Base-by-base conservation (phyloP, 257 asterid species). In the Solanum sitiens region DNA sequence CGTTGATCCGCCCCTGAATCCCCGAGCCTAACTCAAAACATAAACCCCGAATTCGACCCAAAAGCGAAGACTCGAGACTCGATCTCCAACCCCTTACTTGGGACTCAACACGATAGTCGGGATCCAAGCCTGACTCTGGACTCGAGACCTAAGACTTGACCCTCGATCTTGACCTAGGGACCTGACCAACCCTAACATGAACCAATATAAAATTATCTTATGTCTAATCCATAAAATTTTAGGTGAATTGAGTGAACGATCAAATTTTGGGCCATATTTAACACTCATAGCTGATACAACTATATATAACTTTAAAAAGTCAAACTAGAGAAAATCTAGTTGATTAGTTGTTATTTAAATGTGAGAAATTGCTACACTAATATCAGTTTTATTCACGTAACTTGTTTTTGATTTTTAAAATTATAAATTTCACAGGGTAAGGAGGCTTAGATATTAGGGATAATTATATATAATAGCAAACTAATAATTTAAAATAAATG, bases 201-300 rank as follows among this genome's bases (percentile, higher is more conserved):
- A 53, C 0, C 61, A 53, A 53, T 53, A 16, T 16, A 53, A 65
- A 65, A 65, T n/a, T 10, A 65, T 65, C 33, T 65, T 65, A n/a
- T 9, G 7, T n/a, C 30, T 8, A 65, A 65, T 12, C 72, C 16
- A 65, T 65, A 11, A 65, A 65, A 65, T 0, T 0, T n/a, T 65
- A 0, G 1, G 4, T 8, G 25, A 59, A 7, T 59, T 1, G 25
- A 20, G 2, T 8, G 3, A 16, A 1, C 8, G 4, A 11, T 65
- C 18, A 2, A n/a, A 11, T 65, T n/a, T 65, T 65, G 16, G 33
- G 72, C 16, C 4, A 2, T 65, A 65, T 65, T n/a, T n/a, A 4
- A 65, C 72, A 4, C 18, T 7, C 67, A 4, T 20, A 3, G 12
- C 16, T 23, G 7, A 2, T n/a, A n/a, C 32, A 63, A 63, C 71